phyloP scores from a whole-genome alignment of 441 rosid species.

The Adansonia rubrostipa region DNA sequence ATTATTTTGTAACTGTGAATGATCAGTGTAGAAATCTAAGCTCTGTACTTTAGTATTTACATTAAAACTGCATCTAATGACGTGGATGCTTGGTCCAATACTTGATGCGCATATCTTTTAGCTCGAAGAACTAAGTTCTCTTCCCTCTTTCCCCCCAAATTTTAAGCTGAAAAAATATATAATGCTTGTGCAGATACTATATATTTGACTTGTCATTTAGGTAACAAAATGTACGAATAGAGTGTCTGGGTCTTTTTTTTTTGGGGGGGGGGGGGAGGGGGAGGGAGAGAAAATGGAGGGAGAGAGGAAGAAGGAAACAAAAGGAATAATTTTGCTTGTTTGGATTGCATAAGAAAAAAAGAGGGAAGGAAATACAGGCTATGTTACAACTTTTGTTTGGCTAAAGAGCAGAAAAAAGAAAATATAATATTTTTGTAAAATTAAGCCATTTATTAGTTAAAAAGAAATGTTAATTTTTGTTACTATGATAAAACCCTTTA shows the following conservation, averaged over 20 bases:
- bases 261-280: background rate
- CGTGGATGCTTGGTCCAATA: background rate
- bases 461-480: background rate
- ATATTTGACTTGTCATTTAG: background rate
- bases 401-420: background rate
- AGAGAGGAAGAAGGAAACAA: background rate
- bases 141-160: background rate
- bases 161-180: background rate
- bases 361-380: background rate
- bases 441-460: background rate
- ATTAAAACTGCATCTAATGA: conserved; percentile 1
- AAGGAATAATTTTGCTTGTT: background rate
- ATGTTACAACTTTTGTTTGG: background rate
- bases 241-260: background rate
- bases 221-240: background rate
- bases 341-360: background rate
- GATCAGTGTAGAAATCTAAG: background rate
- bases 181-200: conserved; percentile 8
- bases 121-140: background rate
- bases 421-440: background rate
- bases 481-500: background rate
- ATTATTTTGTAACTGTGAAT: background rate
- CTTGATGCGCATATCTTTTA: background rate
- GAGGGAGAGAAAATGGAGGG: conserved; percentile 1
- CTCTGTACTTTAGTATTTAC: background rate